Evolutionary conservation across 495 filamentous ascomycete genomes (phyloP).

Genomic region (Recurvomyces mirabilis): DNA sequence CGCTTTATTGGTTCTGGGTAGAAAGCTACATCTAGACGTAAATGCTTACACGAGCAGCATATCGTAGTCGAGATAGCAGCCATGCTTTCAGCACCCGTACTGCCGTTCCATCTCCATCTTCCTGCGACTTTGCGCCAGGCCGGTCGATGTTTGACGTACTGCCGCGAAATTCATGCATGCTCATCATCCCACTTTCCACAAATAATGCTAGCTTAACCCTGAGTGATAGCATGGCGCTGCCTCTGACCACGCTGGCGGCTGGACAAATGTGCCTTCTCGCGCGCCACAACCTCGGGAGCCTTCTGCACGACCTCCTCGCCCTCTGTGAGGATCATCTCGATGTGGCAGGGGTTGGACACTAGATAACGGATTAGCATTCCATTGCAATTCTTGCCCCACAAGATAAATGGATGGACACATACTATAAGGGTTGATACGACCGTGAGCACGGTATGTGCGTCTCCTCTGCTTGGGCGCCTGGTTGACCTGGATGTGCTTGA

Average conservation of each 20-base stretch:
- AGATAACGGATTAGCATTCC: slow-evolving; percentile 83
- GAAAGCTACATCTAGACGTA: neutral
- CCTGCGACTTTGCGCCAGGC: no score
- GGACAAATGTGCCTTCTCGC: slow-evolving; percentile 49
- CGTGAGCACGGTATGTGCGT: slow-evolving; percentile 98
- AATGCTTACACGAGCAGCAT: neutral
- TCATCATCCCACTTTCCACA: no score
- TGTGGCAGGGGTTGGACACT: slow-evolving; percentile 99
- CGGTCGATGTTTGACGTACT: no score
- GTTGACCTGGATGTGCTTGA: slow-evolving; percentile 99
- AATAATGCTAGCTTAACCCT: no score
- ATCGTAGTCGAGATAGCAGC: slow-evolving; percentile 2
- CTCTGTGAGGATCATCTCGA: slow-evolving; percentile 98
- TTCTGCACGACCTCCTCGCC: slow-evolving; percentile 85
- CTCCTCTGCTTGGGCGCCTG: slow-evolving; percentile 97
- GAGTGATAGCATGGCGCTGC: slow-evolving; percentile 67
- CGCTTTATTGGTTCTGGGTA: no score
- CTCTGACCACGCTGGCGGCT: slow-evolving; percentile 80
- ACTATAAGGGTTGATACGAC: slow-evolving; percentile 54
- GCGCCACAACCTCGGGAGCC: slow-evolving; percentile 50
- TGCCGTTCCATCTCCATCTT: no score
- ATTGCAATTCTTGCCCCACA: no score
- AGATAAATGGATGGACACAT: no score
- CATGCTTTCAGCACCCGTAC: no score
- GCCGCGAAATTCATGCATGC: no score